These are phyloP conservation scores for Kuraishia ogatae DNA, from an alignment of 805 yeast species.

Conservation along the genomic window DNA sequence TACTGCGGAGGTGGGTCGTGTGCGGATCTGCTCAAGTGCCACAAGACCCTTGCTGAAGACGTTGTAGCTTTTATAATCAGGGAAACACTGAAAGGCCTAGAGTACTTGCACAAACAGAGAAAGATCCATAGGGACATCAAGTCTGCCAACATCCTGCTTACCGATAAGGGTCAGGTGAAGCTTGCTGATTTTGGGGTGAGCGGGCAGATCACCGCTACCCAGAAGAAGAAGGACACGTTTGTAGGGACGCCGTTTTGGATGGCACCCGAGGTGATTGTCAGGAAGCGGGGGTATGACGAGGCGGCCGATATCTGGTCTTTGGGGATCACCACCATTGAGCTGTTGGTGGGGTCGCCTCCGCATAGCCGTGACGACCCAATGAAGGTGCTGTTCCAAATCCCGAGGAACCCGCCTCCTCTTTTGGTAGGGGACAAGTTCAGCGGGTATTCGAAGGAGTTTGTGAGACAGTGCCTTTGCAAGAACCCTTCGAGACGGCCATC, in stretches of 20 bases:
- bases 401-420: conserved; percentile 54
- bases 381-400: conserved; percentile 67
- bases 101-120: conserved; percentile 63
- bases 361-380: conserved; percentile 63
- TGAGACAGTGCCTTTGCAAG: conserved; percentile 6
- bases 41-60: conserved; percentile 47
- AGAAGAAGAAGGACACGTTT: conserved; percentile 55
- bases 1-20: conserved; percentile 95
- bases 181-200: conserved; percentile 93
- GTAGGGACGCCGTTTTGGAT: conserved; percentile 98
- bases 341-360: conserved; percentile 80
- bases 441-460: conserved; percentile 27
- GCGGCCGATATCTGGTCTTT: conserved; percentile 95
- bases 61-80: conserved; percentile 53
- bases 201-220: conserved; percentile 60
- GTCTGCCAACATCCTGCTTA: conserved; percentile 78
- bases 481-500: conserved; percentile 14
- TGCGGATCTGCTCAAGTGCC: conserved; percentile 56
- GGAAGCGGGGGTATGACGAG: conserved; percentile 58
- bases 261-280: conserved; percentile 92
- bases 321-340: conserved; percentile 87
- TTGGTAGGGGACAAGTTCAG: conserved; percentile 35
- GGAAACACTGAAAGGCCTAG: conserved; percentile 62
- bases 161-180: conserved; percentile 62
- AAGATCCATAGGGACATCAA: conserved; percentile 88